Conservation (phyloP, 345 rosid genomes). For the Gossypium longicalyx region DNA sequence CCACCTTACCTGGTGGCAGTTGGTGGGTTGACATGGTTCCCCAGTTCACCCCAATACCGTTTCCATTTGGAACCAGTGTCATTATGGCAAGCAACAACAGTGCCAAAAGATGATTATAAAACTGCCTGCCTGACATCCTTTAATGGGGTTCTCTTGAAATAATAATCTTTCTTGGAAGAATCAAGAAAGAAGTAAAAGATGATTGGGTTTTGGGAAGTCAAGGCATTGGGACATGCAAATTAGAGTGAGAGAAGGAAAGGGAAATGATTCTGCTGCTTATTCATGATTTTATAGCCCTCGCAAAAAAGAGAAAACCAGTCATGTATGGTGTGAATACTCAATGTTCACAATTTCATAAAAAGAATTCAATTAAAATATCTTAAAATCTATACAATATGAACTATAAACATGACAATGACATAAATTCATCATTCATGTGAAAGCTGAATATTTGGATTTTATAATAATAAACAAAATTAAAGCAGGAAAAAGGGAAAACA, state of each 20-base stretch:
- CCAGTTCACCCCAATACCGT: conserved; percentile 12
- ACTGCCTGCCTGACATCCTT: not conserved
- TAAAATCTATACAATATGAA: too few species aligned
- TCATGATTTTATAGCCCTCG: not conserved
- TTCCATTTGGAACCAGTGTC: not conserved
- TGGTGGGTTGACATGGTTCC: conserved; percentile 18
- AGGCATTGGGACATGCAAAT: not conserved
- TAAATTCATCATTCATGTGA: not conserved
- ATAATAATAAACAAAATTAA: not conserved
- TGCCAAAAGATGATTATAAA: not conserved
- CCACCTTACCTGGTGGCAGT: conserved; percentile 9
- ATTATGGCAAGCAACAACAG: not conserved
- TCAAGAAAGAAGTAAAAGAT: not conserved
- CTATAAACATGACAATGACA: too few species aligned
- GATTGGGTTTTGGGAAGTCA: conserved; percentile 1
- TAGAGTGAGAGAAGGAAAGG: not conserved
- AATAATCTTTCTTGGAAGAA: conserved; percentile 4
- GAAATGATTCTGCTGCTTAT: not conserved
- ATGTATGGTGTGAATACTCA: not conserved
- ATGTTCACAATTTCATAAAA: not conserved
- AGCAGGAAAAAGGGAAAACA: not conserved
- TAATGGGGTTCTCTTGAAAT: not conserved
- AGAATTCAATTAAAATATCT: too few species aligned
- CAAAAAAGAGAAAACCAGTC: not conserved
- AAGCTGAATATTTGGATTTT: not conserved